A percentile compares a stretch with the other conserved stretches of the same genome.
Evolutionary conservation across 371 early-diverging fungal species (phyloP).

Genomic region (Mycotypha africana): DNA sequence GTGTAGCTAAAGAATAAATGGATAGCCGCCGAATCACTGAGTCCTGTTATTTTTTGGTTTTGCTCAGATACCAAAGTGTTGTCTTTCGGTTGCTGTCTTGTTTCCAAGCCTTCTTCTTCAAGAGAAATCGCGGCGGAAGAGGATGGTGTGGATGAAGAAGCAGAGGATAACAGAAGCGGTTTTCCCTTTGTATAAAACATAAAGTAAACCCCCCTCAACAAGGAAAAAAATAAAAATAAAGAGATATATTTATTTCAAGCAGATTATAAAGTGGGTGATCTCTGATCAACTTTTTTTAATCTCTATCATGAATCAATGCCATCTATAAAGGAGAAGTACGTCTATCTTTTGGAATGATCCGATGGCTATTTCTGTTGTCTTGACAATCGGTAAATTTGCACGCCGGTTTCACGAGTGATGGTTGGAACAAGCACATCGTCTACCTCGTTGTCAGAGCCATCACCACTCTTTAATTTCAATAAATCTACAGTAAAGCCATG

Average conservation of each 20-base stretch:
- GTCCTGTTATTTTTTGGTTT: too few species aligned
- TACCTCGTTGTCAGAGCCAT: slow-evolving; percentile 10
- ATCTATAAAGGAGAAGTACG: too few species aligned
- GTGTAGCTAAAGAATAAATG: too few species aligned
- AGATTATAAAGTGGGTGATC: slow-evolving; percentile 1
- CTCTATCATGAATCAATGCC: too few species aligned
- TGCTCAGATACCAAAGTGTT: too few species aligned
- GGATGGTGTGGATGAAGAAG: neutral
- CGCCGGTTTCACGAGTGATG: slow-evolving; percentile 16
- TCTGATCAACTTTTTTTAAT: neutral
- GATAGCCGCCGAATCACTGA: too few species aligned
- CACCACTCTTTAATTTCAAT: too few species aligned
- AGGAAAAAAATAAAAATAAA: neutral
- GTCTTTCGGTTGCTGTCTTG: too few species aligned
- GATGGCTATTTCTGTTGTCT: too few species aligned
- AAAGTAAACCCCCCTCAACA: too few species aligned
- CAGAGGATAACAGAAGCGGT: slow-evolving; percentile 19
- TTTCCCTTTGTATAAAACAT: slow-evolving; percentile 41
- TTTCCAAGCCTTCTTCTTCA: neutral
- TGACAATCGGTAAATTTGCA: slow-evolving; percentile 34
- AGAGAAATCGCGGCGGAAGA: too few species aligned
- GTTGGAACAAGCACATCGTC: slow-evolving; percentile 21
- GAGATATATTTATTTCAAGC: neutral
- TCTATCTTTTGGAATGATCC: too few species aligned
- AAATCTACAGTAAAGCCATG: slow-evolving; percentile 17